These are phyloP conservation scores for Marasmius sp. DNA, from an alignment of 1,284 basidiomycete genomes.

Conservation along the genomic window DNA sequence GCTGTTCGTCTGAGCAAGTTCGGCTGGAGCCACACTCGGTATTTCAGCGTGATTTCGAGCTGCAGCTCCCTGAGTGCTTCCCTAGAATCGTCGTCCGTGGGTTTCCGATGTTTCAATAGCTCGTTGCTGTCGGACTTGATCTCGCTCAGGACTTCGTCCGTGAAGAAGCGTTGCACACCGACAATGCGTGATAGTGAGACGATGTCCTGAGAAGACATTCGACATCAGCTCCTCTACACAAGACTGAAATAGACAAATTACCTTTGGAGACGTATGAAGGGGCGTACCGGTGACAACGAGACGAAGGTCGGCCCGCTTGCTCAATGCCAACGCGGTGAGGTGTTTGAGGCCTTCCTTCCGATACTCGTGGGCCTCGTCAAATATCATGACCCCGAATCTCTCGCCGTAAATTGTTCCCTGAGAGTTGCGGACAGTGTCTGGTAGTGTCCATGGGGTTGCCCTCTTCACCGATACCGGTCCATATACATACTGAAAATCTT, in stretches of 20 bases:
- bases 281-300: constrained; percentile 33
- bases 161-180: constrained; percentile 26
- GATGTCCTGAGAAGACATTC: constrained; percentile 23
- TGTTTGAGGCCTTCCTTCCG: constrained; percentile 25
- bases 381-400: constrained; percentile 18
- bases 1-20: neutral
- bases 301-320: constrained; percentile 14
- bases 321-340: constrained; percentile 16
- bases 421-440: neutral
- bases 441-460: constrained; percentile 19
- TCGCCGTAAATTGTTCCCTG: constrained; percentile 22
- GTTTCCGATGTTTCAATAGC: too few species aligned
- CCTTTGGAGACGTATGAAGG: constrained; percentile 29
- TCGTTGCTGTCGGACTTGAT: constrained; percentile 22
- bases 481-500: constrained; percentile 14
- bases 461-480: neutral
- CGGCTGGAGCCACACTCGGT: constrained; percentile 15
- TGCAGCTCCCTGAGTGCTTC: too few species aligned
- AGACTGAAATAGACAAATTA: constrained; percentile 10
- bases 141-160: constrained; percentile 7
- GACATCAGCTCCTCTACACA: neutral
- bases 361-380: constrained; percentile 31
- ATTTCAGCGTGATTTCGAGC: constrained; percentile 18
- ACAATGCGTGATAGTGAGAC: constrained; percentile 24
- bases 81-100: too few species aligned